Conservation (phyloP, 495 filamentous ascomycete genomes). For the Recurvomyces mirabilis region DNA sequence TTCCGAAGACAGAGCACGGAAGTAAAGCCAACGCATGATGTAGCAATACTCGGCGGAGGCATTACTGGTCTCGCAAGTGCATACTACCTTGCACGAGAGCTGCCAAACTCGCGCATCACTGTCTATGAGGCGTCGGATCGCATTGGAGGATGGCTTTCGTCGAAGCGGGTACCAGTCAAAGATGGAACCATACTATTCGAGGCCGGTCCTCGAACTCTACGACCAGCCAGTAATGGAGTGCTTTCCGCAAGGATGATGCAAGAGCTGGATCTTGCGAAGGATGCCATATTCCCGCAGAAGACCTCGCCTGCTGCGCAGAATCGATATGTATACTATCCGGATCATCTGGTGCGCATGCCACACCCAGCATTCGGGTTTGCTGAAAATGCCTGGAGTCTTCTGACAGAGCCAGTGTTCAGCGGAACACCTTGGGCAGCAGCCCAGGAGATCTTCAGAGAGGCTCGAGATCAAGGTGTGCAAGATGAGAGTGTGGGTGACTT, state of each 20-base stretch:
- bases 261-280: constrained; percentile 47
- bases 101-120: constrained; percentile 53
- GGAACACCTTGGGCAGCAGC: constrained; percentile 35
- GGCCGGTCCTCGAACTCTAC: constrained; percentile 70
- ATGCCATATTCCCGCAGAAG: constrained; percentile 49
- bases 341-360: constrained; percentile 69
- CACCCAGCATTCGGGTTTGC: constrained; percentile 27
- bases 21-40: constrained; percentile 26
- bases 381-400: constrained; percentile 25
- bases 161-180: constrained; percentile 51
- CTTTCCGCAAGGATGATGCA: constrained; percentile 47
- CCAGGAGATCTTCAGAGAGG: constrained; percentile 29
- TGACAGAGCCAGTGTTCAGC: constrained; percentile 55
- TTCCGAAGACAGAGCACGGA: neutral
- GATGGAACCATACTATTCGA: constrained; percentile 62
- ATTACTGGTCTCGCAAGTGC: constrained; percentile 81
- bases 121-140: constrained; percentile 61
- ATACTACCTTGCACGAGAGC: constrained; percentile 53
- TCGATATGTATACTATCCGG: constrained; percentile 87
- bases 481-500: constrained; percentile 71
- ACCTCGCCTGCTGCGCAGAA: constrained; percentile 41
- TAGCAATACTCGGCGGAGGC: constrained; percentile 76
- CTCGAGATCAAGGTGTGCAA: constrained; percentile 12
- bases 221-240: constrained; percentile 37
- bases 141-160: constrained; percentile 78